Conservation (phyloP, 1,284 basidiomycete species). For the Coniophora puteana region DNA sequence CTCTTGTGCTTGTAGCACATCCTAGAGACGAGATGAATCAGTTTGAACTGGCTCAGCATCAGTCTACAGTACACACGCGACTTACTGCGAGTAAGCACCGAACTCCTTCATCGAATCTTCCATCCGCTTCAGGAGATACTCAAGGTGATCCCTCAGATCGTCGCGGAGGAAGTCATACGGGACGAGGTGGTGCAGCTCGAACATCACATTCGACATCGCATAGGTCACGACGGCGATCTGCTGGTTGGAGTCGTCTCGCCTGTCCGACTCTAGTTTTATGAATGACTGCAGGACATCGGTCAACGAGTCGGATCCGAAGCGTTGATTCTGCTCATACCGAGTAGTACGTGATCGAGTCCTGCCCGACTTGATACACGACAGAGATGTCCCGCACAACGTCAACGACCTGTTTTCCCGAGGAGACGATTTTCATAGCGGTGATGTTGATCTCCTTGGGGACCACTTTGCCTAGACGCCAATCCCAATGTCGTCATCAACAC, state of each 20-base stretch:
- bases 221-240: background rate
- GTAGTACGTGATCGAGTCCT: too few species aligned
- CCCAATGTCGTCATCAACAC: too few species aligned
- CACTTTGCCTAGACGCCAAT: background rate
- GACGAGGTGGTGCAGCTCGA: background rate
- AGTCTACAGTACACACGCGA: background rate
- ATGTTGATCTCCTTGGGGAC: background rate
- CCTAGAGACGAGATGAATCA: constrained; percentile 6
- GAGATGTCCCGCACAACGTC: background rate
- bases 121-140: background rate
- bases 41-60: background rate
- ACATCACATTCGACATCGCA: background rate
- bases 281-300: too few species aligned
- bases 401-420: background rate
- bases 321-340: too few species aligned
- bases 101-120: background rate
- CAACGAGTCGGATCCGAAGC: too few species aligned
- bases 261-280: background rate
- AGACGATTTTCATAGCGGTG: background rate
- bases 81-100: too few species aligned
- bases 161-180: background rate
- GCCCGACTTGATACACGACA: background rate
- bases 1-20: constrained; percentile 23
- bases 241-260: background rate
- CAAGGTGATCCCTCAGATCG: background rate